A percentile compares a stretch with the other conserved stretches of the same genome.
phyloP scores from a whole-genome alignment of 192 early-diverging fungal species.

The Rhizophagus clarus region DNA sequence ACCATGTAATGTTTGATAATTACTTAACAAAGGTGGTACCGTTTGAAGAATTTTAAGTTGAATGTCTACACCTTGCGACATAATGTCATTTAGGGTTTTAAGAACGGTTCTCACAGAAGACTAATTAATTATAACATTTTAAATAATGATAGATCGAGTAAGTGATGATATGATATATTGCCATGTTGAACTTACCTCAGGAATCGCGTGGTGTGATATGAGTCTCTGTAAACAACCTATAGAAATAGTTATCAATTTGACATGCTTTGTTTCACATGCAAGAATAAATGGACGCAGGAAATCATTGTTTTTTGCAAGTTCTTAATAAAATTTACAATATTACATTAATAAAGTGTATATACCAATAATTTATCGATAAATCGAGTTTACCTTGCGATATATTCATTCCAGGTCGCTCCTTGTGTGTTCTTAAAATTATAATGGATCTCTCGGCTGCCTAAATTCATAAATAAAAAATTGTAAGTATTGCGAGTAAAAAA shows the following conservation, averaged over 20 bases:
- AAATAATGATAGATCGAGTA: background rate
- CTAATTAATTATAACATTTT: conserved; percentile 16
- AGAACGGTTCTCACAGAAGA: conserved; percentile 65
- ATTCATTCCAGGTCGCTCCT: conserved; percentile 52
- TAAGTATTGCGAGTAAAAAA: background rate
- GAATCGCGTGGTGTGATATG: conserved; percentile 74
- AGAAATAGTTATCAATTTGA: conserved; percentile 77
- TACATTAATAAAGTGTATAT: background rate
- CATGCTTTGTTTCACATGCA: conserved; percentile 82
- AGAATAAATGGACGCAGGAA: conserved; percentile 83
- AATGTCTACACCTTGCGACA: conserved; percentile 73
- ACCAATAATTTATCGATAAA: conserved; percentile 11
- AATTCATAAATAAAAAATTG: conserved; percentile 18
- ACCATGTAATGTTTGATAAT: conserved; percentile 78
- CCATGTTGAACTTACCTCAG: conserved; percentile 48
- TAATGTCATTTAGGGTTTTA: conserved; percentile 69
- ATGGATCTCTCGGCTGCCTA: conserved; percentile 70
- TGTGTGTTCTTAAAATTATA: conserved; percentile 57
- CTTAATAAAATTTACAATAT: conserved; percentile 37
- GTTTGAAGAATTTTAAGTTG: conserved; percentile 95
- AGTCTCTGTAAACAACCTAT: conserved; percentile 83
- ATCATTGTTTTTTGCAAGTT: conserved; percentile 76
- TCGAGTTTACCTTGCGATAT: conserved; percentile 44
- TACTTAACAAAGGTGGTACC: conserved; percentile 82
- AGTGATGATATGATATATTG: background rate